Evolutionary conservation across 768 basidiomycete genomes (phyloP).

Genomic region (Chlorophyllum brunneum): DNA sequence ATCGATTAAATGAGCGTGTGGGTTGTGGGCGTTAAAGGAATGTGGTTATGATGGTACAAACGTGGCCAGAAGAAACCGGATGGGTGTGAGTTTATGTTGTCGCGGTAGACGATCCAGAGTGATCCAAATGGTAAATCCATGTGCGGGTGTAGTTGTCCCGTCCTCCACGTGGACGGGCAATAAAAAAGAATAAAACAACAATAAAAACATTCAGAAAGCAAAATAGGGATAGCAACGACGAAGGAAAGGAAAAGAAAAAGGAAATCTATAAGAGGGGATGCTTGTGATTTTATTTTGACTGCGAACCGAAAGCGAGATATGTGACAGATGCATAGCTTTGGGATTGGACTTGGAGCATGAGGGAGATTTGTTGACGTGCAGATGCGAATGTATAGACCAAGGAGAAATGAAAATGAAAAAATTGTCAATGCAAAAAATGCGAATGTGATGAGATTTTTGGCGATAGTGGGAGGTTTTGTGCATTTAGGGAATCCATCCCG

Average conservation of each 20-base stretch:
- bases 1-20: slow-evolving; percentile 2
- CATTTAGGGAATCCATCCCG: slow-evolving; percentile 7
- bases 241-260: neutral
- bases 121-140: neutral
- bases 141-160: neutral
- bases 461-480: neutral
- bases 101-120: neutral
- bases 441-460: neutral
- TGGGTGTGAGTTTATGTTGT: neutral
- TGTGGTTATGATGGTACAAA: neutral
- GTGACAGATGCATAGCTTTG: neutral
- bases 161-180: slow-evolving; percentile 1
- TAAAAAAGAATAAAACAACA: slow-evolving; percentile 10
- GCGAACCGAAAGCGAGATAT: neutral
- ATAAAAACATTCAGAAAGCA: neutral
- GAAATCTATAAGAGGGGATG: neutral
- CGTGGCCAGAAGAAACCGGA: neutral
- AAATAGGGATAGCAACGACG: neutral
- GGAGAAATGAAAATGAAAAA: neutral
- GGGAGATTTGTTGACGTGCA: neutral
- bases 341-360: neutral
- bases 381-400: neutral
- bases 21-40: neutral
- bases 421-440: slow-evolving; percentile 3
- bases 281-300: neutral